Evolutionary conservation across 768 basidiomycete species (phyloP).

Genomic region (Termitomyces heimii): DNA sequence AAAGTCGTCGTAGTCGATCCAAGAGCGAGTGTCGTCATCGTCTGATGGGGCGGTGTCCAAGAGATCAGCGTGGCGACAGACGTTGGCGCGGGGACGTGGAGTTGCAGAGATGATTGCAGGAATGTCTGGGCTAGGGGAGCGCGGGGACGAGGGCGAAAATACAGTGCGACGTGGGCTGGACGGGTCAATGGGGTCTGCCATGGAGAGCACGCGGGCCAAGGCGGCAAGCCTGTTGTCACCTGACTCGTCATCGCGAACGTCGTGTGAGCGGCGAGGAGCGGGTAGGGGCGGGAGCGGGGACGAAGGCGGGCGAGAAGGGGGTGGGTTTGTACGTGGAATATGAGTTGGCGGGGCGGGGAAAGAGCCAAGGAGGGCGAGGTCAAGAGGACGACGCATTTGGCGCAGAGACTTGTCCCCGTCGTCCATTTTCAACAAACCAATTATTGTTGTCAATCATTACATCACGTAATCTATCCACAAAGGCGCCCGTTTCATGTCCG

Average conservation of each 20-base stretch:
- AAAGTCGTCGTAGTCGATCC: slow-evolving; percentile 19
- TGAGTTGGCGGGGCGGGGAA: slow-evolving; percentile 38
- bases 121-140: slow-evolving; percentile 20
- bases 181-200: neutral
- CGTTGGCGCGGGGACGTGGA: slow-evolving; percentile 9
- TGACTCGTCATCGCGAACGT: slow-evolving; percentile 6
- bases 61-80: neutral
- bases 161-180: slow-evolving; percentile 41
- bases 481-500: neutral
- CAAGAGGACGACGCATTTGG: slow-evolving; percentile 4
- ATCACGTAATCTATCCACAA: neutral
- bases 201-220: neutral
- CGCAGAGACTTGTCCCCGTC: too few relatives aligned
- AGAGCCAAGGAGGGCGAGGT: slow-evolving; percentile 26
- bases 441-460: neutral
- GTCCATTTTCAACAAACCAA: neutral
- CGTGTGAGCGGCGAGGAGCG: slow-evolving; percentile 21
- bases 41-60: neutral
- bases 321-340: slow-evolving; percentile 40
- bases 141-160: neutral
- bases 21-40: slow-evolving; percentile 16
- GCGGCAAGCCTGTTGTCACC: neutral
- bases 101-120: slow-evolving; percentile 19
- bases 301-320: slow-evolving; percentile 51
- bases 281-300: slow-evolving; percentile 60